Evolutionary conservation across 805 yeast species (phyloP).

Genomic region (Wickerhamiella dianesei): DNA sequence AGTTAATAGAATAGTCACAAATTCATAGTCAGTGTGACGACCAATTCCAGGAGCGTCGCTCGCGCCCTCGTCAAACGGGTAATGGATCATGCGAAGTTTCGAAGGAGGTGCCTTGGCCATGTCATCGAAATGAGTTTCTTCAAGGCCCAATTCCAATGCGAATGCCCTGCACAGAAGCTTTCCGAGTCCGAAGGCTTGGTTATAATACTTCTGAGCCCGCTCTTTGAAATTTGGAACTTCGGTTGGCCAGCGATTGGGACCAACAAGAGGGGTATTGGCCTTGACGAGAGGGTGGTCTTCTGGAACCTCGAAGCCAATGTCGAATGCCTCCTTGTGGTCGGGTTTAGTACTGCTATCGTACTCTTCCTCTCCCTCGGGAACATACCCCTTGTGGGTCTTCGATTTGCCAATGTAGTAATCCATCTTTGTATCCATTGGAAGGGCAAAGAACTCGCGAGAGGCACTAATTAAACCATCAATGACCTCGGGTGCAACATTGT

Average conservation of each 20-base stretch:
- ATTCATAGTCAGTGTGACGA: conserved; percentile 48
- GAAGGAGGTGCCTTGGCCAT: conserved; percentile 22
- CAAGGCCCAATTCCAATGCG: conserved; percentile 42
- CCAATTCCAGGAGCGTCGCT: conserved; percentile 37
- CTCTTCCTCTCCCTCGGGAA: neutral
- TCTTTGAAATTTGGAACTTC: conserved; percentile 34
- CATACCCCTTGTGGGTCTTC: conserved; percentile 31
- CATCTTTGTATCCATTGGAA: conserved; percentile 34
- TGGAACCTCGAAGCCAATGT: conserved; percentile 29
- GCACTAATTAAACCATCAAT: conserved; percentile 28
- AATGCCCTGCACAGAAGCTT: conserved; percentile 33
- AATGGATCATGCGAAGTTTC: conserved; percentile 39
- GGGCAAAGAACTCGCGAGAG: conserved; percentile 31
- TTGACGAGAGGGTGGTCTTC: conserved; percentile 29
- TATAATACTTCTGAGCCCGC: conserved; percentile 31
- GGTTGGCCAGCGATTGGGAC: conserved; percentile 44
- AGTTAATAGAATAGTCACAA: conserved; percentile 36
- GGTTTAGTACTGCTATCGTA: conserved; percentile 18
- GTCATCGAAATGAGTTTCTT: conserved; percentile 33
- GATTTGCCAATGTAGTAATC: conserved; percentile 34
- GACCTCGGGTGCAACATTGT: conserved; percentile 11
- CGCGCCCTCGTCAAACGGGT: conserved; percentile 28
- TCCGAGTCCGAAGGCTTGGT: conserved; percentile 34
- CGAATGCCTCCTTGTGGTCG: conserved; percentile 51
- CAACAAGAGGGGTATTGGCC: conserved; percentile 28